These are phyloP conservation scores for Botryotinia narcissicola DNA, from an alignment of 2,329 filamentous ascomycete genomes.

Conservation along the genomic window DNA sequence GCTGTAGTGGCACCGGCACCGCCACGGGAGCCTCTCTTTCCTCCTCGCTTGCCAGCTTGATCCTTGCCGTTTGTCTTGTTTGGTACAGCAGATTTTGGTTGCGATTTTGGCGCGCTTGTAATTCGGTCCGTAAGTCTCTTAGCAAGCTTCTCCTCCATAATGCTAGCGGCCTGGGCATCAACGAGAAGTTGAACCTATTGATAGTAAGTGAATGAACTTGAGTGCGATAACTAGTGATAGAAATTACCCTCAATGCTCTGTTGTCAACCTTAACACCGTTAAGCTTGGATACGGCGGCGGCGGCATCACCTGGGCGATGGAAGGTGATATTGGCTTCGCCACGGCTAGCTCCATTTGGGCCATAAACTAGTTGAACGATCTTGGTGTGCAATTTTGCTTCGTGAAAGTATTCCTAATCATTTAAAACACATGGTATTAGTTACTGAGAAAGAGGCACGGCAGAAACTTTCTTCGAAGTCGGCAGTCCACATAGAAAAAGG, in stretches of 20 bases:
- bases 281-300: conserved; percentile 77
- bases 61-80: conserved; percentile 65
- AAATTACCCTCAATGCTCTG: conserved; percentile 88
- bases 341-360: conserved; percentile 85
- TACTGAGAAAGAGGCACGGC: conserved; percentile 44
- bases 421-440: conserved; percentile 62
- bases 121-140: conserved; percentile 82
- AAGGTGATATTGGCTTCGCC: conserved; percentile 92
- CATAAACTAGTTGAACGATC: conserved; percentile 79
- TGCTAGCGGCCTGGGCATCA: conserved; percentile 68
- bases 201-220: conserved; percentile 23
- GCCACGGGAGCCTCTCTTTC: conserved; percentile 43
- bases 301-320: conserved; percentile 73
- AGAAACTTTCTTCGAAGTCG: conserved; percentile 37
- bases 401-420: conserved; percentile 89
- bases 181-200: conserved; percentile 84
- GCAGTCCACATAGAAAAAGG: conserved; percentile 35
- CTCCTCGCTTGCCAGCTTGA: conserved; percentile 45
- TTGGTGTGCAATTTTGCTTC: conserved; percentile 50
- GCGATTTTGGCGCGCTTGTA: conserved; percentile 60
- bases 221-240: conserved; percentile 41
- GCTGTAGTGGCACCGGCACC: conserved; percentile 50
- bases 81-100: conserved; percentile 77
- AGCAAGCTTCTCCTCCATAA: conserved; percentile 52
- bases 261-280: conserved; percentile 91